Evolutionary conservation across 1,284 basidiomycete species (phyloP).

Genomic region (Austroboletus rostrupii): DNA sequence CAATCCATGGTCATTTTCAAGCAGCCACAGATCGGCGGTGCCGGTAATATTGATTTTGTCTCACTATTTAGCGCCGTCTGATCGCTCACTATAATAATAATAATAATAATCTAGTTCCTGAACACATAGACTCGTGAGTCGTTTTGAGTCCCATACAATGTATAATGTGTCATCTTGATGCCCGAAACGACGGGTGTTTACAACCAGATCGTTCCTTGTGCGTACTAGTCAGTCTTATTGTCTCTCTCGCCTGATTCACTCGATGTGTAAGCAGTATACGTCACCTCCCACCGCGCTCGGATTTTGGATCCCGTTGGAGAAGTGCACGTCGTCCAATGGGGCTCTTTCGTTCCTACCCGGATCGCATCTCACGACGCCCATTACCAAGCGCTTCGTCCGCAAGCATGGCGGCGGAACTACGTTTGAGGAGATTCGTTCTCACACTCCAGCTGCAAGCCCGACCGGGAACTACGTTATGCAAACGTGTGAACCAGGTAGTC

Average conservation of each 20-base stretch:
- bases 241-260: background rate
- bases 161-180: slow-evolving; percentile 5
- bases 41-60: slow-evolving; percentile 49
- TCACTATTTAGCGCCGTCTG: background rate
- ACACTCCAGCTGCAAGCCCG: slow-evolving; percentile 14
- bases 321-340: slow-evolving; percentile 81
- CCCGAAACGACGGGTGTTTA: background rate
- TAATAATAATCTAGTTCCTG: slow-evolving; percentile 47
- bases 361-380: slow-evolving; percentile 72
- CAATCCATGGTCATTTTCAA: slow-evolving; percentile 97
- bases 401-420: slow-evolving; percentile 71
- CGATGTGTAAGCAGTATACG: slow-evolving; percentile 64
- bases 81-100: slow-evolving; percentile 20
- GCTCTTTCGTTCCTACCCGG: slow-evolving; percentile 90
- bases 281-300: slow-evolving; percentile 88
- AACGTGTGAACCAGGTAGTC: slow-evolving; percentile 77
- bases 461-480: slow-evolving; percentile 64
- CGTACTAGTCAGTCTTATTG: slow-evolving; percentile 13
- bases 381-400: slow-evolving; percentile 82
- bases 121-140: slow-evolving; percentile 80
- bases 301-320: slow-evolving; percentile 93
- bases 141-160: background rate
- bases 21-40: slow-evolving; percentile 83
- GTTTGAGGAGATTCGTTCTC: slow-evolving; percentile 56
- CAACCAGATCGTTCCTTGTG: slow-evolving; percentile 67